Evolutionary conservation across 2,329 filamentous ascomycete genomes (phyloP), one percentile per base, ranked within the genome.

Genomic region (Neofusicoccum cordaticola): DNA sequence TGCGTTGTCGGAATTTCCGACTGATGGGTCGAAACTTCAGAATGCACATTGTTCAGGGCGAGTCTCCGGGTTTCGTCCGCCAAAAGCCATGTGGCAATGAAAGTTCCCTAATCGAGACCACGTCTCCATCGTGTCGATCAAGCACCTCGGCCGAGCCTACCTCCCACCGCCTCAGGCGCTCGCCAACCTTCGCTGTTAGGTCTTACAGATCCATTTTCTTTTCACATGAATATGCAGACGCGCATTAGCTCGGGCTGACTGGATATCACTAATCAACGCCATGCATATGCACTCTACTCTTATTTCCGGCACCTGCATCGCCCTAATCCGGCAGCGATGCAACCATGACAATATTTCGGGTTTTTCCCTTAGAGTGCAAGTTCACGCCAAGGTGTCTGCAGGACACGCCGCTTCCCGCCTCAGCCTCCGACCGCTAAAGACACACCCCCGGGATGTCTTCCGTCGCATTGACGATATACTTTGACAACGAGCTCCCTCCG

Each of bases 401-500:
- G 27, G 27, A 31, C 27, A 31, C 27, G 37, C 37, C 9, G 37
- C 13, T 39, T 3, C 37, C 37, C 9, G 4, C 5, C 37, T 13
- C 37, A 11, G 27, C 27, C 37, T 39, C 37, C 37, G 9, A 11
- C 37, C 27, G 6, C 27, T 67, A 76, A 45, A 76, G 58, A 60
- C 75, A 77, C 27, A 44, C 66, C 9, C 75, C 75, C 34, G 70
- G 66, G 47, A 77, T 73, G 15, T 65, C 70, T 4, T 37, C 68
- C 3, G 74, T 77, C 31, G 66, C 63, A 66, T 77, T 77, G 70
- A 72, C 79, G 48, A 82, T 68, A 41, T 71, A 72, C 15, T 70
- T 73, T 53, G 74, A 70, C 63, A 86, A 74, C 0, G 74, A 76
- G 17, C 80, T 81, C 7, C 78, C 79, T 1, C 75, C 79, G 69